phyloP scores from a whole-genome alignment of 2,329 filamentous ascomycete species.

The Bipolaris victoriae region DNA sequence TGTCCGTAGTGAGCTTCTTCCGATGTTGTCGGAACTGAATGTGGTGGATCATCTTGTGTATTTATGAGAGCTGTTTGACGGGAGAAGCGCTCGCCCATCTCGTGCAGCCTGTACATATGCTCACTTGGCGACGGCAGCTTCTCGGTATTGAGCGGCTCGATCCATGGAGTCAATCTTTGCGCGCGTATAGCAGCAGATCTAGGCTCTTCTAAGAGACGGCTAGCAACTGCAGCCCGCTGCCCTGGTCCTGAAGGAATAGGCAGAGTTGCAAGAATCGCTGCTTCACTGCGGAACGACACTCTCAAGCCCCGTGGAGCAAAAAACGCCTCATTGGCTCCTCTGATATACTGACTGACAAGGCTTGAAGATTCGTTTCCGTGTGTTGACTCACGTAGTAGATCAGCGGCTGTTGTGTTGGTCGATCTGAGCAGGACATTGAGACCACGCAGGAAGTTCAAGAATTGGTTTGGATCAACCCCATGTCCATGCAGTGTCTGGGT shows the following conservation, averaged over 20 bases:
- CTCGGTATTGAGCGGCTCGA: constrained; percentile 34
- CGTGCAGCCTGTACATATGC: constrained; percentile 20
- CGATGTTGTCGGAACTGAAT: constrained; percentile 30
- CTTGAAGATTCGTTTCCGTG: not conserved
- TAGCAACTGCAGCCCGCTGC: constrained; percentile 29
- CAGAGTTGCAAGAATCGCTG: constrained; percentile 27
- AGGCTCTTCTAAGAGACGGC: constrained; percentile 20
- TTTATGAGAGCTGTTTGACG: constrained; percentile 2
- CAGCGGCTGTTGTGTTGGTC: constrained; percentile 11
- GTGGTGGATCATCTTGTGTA: constrained; percentile 29
- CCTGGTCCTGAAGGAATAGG: constrained; percentile 32
- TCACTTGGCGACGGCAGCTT: constrained; percentile 24
- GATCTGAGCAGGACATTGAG: constrained; percentile 37
- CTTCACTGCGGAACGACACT: constrained; percentile 35
- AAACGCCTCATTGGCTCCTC: constrained; percentile 39
- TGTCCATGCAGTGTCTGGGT: constrained; percentile 38
- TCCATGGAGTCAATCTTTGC: constrained; percentile 37
- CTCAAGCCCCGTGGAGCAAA: constrained; percentile 41
- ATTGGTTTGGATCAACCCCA: constrained; percentile 38
- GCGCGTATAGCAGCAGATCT: constrained; percentile 28
- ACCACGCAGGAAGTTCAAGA: constrained; percentile 43
- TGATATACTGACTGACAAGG: constrained; percentile 36
- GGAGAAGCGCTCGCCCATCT: constrained; percentile 24
- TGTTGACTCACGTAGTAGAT: constrained; percentile 12
- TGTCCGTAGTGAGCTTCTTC: not conserved